phyloP scores from a whole-genome alignment of 345 rosid genomes.

The Euphorbia pulcherrima region DNA sequence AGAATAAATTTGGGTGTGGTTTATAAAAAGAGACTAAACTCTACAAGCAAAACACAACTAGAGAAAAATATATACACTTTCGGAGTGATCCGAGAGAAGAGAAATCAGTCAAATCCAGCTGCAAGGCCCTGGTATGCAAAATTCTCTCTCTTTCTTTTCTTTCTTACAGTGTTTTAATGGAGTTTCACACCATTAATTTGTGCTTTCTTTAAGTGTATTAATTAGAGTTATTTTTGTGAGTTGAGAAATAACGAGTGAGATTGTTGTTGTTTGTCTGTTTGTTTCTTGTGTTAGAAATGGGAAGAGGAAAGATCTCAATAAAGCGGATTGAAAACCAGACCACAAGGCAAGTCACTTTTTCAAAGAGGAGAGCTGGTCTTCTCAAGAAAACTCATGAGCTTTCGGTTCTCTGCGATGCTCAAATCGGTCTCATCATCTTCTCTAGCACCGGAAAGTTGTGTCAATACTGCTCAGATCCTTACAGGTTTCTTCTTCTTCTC shows the following conservation, averaged over 20 bases:
- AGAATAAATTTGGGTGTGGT: not conserved
- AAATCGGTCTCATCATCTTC: constrained; percentile 48
- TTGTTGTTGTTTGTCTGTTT: not conserved
- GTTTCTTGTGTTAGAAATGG: constrained; percentile 17
- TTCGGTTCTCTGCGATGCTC: constrained; percentile 47
- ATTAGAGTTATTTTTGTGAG: no score
- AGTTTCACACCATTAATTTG: no score
- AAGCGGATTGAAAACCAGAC: constrained; percentile 47
- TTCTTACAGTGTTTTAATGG: not conserved
- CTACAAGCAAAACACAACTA: constrained; percentile 16
- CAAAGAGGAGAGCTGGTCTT: constrained; percentile 40
- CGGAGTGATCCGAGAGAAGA: no score
- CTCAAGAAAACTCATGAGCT: constrained; percentile 46
- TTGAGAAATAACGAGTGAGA: no score
- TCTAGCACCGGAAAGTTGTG: constrained; percentile 43
- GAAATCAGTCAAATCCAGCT: no score
- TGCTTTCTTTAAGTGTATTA: no score
- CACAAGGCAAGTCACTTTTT: constrained; percentile 48
- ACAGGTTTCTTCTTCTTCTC: constrained; percentile 21
- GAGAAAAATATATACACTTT: no score
- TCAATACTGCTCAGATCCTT: constrained; percentile 42
- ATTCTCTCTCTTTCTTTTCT: not conserved
- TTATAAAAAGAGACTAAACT: no score
- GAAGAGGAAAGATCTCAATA: constrained; percentile 41
- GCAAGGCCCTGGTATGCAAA: no score